Base-by-base conservation (phyloP, 192 early-diverging fungal genomes). In the Gonapodya sp. region DNA sequence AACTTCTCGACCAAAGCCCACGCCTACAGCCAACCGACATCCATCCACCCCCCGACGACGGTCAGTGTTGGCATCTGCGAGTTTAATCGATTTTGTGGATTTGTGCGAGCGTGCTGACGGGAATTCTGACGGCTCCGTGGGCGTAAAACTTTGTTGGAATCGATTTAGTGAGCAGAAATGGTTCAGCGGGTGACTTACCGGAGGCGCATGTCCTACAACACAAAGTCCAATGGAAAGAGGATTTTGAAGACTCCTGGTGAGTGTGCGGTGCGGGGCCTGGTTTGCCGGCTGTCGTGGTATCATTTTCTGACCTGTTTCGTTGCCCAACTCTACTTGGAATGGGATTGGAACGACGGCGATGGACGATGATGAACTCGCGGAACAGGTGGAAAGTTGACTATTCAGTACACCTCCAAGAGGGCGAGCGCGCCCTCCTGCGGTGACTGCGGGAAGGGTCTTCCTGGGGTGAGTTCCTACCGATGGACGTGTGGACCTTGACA, bases 341-440 rank as follows among this genome's bases (percentile, higher is more conserved):
- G n/a, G n/a, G n/a, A n/a, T n/a, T n/a, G n/a, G n/a, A n/a, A n/a
- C n/a, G n/a, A n/a, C 64, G 16, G 16, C 64, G 64, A 72, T 18
- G 64, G 64, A 72, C 64, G 64, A 16, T 72, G 64, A 72, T 30
- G 64, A 30, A 72, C 30, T 72, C 30, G 16, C 34, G 18, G 31
- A 1, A 0, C 81, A 88, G 93, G 95, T 88, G 95, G 95, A 88
- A 95, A 93, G 88, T 92, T 98, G 82, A 93, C 92, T 84, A 89
- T 91, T 88, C 94, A 94, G 81, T 93, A 97, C 89, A 92, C 94
- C 83, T 94, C 91, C 89, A 99, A 99, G 94, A 92, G 92, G 81
- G 94, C 92, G 85, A 92, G 89, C 86, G 94, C 92, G 80, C 94
- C 96, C 83, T 93, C 94, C 84, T 99, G 97, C 88, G 97, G 96